Base-by-base conservation (phyloP, 257 asterid genomes). In the Cinchona pubescens region DNA sequence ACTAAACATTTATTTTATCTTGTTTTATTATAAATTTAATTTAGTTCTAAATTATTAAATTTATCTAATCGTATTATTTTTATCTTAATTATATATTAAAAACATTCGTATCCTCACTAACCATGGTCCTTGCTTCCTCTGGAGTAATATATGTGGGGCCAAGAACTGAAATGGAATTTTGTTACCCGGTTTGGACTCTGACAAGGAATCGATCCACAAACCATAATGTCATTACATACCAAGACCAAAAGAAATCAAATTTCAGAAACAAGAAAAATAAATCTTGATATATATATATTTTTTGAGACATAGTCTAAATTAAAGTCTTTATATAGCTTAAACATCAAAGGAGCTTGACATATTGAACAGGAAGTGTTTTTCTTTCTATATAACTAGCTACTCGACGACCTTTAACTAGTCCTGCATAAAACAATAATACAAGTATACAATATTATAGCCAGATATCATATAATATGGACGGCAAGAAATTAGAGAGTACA, bases 401-500 rank as follows among this genome's bases (percentile, higher is more conserved):
- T n/a, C n/a, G n/a, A n/a, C n/a, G n/a, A n/a, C n/a, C n/a, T n/a
- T n/a, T n/a, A n/a, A n/a, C n/a, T n/a, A n/a, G n/a, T n/a, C n/a
- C n/a, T n/a, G n/a, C n/a, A n/a, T n/a, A n/a, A n/a, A n/a, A n/a
- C n/a, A n/a, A n/a, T n/a, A n/a, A n/a, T n/a, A n/a, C n/a, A n/a
- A n/a, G n/a, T n/a, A n/a, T n/a, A n/a, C n/a, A n/a, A n/a, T n/a
- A n/a, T n/a, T n/a, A n/a, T n/a, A n/a, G n/a, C n/a, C n/a, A n/a
- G n/a, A 23, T 19, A 51, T 37, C n/a, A 62, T 23, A 59, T 13
- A 49, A 7, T 3, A 89, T 90, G 96, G 90, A 87, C 45, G 89
- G 96, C 48, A 85, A 90, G 85, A 90, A 87, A 84, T 78, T 90
- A 75, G 94, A 75, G 94, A 90, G 84, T 90, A 89, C 89, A 87